Percentiles rank a stretch among this genome's conserved stretches.
These are phyloP conservation scores for Jacaranda mimosifolia DNA, from an alignment of 257 asterid genomes.

Conservation along the genomic window DNA sequence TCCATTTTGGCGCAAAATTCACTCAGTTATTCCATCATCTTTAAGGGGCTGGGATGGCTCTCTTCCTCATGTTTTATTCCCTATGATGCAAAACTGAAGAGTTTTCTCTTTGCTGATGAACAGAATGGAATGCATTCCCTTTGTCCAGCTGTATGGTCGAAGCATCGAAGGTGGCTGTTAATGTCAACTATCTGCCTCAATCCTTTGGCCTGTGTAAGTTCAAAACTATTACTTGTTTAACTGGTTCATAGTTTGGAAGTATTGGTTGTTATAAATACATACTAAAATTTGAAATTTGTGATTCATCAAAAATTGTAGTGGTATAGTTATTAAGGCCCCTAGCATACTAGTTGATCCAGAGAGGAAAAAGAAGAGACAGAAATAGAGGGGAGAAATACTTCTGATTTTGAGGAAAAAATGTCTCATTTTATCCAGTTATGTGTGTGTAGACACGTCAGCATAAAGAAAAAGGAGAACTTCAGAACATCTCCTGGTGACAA, in stretches of 20 bases:
- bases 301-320: not conserved
- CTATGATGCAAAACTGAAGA: too few relatives aligned
- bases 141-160: slow-evolving; percentile 99
- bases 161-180: slow-evolving; percentile 96
- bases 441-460: not conserved
- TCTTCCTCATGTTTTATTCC: too few relatives aligned
- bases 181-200: slow-evolving; percentile 98
- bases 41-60: too few relatives aligned
- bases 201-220: slow-evolving; percentile 92
- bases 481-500: not conserved
- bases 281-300: not conserved
- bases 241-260: not conserved
- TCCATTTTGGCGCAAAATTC: too few relatives aligned
- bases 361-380: too few relatives aligned
- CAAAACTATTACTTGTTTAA: slow-evolving; percentile 3
- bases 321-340: too few relatives aligned
- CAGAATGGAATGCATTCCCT: slow-evolving; percentile 97
- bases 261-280: not conserved
- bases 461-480: not conserved
- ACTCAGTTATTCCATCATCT: too few relatives aligned
- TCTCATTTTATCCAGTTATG: not conserved
- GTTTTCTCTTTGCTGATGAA: slow-evolving; percentile 35
- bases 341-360: too few relatives aligned
- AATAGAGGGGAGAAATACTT: too few relatives aligned
- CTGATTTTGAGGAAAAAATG: not conserved